A percentile compares a stretch with the other conserved stretches of the same genome.
Conservation (phyloP, 148 eudicot species). For the Cornus kousa region DNA sequence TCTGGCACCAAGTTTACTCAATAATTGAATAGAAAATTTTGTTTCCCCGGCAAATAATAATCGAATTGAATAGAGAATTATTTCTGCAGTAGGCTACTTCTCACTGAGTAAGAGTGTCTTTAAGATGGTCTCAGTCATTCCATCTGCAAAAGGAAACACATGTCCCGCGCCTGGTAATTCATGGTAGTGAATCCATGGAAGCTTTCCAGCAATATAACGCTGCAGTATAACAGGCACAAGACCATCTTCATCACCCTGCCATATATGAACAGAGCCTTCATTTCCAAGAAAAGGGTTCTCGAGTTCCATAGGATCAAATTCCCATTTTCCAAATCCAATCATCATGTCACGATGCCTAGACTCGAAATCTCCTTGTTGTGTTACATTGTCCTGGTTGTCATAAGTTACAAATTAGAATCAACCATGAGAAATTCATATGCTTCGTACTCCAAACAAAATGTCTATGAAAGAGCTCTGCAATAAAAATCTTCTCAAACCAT, state of each 20-base stretch:
- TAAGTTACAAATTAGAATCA: not conserved
- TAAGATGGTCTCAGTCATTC: slow-evolving; percentile 33
- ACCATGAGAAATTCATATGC: not conserved
- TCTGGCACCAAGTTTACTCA: no score
- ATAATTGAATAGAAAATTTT: no score
- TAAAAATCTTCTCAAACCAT: no score
- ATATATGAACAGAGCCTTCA: slow-evolving; percentile 34
- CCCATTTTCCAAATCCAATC: slow-evolving; percentile 52
- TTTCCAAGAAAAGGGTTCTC: slow-evolving; percentile 18
- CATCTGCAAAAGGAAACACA: slow-evolving; percentile 34
- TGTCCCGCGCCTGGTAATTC: slow-evolving; percentile 51
- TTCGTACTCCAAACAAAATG: not conserved
- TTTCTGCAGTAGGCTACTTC: not conserved
- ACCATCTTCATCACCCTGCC: slow-evolving; percentile 58
- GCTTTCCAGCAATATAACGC: slow-evolving; percentile 37
- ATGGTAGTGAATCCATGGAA: slow-evolving; percentile 61
- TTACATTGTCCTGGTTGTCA: slow-evolving; percentile 19
- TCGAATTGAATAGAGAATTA: no score
- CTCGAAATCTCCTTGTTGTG: slow-evolving; percentile 36
- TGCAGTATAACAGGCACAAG: slow-evolving; percentile 48
- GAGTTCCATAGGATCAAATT: slow-evolving; percentile 45
- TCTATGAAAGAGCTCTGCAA: no score
- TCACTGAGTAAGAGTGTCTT: slow-evolving; percentile 26
- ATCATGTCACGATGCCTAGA: slow-evolving; percentile 41
- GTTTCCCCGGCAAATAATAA: no score